These are phyloP conservation scores for Bocquillonia castaneifolia DNA, from an alignment of 441 rosid genomes.

Conservation along the genomic window DNA sequence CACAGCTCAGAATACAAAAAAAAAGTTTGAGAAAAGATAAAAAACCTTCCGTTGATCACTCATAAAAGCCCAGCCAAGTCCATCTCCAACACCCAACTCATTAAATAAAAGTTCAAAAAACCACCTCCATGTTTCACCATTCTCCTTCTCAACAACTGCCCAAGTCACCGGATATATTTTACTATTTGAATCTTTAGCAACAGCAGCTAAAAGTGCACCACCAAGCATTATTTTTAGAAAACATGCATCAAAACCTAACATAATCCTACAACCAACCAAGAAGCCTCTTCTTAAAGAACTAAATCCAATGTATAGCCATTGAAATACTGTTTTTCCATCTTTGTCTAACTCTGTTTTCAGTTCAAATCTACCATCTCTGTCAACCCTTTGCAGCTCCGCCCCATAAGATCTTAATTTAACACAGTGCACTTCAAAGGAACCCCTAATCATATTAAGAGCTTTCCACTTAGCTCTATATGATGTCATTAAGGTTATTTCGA, in stretches of 20 bases:
- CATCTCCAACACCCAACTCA: background rate
- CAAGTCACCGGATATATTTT: slow-evolving; percentile 16
- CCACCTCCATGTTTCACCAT: background rate
- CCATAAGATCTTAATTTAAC: background rate
- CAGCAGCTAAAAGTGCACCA: background rate
- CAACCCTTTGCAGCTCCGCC: background rate
- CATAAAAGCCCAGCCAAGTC: background rate
- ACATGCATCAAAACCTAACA: background rate
- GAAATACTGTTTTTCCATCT: background rate
- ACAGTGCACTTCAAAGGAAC: background rate
- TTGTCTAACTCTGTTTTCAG: background rate
- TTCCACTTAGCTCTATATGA: background rate
- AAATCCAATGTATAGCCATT: background rate
- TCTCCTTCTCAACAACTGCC: slow-evolving; percentile 2
- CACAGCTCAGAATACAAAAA: too few species aligned
- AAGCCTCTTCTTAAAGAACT: background rate
- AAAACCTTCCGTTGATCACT: background rate
- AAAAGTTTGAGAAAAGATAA: too few species aligned
- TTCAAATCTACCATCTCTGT: background rate
- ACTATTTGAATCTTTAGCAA: slow-evolving; percentile 11
- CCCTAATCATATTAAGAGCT: background rate
- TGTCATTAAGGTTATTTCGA: background rate
- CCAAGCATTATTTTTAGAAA: background rate
- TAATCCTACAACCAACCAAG: background rate
- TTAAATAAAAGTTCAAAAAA: background rate